These are phyloP conservation scores for Cubamyces lactineus DNA, from an alignment of 768 basidiomycete genomes.

Conservation along the genomic window DNA sequence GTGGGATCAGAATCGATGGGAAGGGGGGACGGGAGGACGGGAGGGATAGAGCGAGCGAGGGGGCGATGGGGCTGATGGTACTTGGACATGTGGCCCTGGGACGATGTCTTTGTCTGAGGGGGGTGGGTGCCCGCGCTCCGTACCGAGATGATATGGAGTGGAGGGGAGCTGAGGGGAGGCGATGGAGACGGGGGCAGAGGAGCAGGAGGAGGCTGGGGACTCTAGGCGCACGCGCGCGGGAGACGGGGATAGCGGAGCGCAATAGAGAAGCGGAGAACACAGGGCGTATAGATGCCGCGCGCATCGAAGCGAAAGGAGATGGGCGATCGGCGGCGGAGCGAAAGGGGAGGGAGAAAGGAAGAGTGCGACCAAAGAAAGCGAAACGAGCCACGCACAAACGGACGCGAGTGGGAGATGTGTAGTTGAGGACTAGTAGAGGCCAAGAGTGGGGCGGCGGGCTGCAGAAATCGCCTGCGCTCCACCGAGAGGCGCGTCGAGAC, in stretches of 20 bases:
- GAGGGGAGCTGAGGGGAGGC: no score
- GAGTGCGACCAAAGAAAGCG: neutral
- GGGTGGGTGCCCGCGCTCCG: no score
- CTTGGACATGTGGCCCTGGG: no score
- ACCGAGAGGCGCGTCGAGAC: slow-evolving; percentile 4
- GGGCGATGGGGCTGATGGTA: neutral
- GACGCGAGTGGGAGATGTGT: neutral
- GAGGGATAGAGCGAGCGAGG: neutral
- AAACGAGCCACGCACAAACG: neutral
- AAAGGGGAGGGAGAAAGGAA: neutral
- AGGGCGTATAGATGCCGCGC: no score
- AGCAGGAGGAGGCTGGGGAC: no score
- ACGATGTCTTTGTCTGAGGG: no score
- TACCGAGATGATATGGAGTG: no score
- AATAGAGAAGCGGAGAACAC: no score
- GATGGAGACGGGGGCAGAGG: no score
- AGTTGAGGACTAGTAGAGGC: neutral
- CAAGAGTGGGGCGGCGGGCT: slow-evolving; percentile 8
- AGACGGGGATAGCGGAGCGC: neutral
- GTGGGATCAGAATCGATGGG: neutral
- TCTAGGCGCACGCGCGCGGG: neutral
- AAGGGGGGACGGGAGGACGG: neutral
- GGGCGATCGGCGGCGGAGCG: neutral
- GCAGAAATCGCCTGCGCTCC: slow-evolving; percentile 11
- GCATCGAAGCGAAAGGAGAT: neutral